These are phyloP conservation scores for Coniferiporia weirii DNA, from an alignment of 1,284 basidiomycete genomes.

Conservation along the genomic window DNA sequence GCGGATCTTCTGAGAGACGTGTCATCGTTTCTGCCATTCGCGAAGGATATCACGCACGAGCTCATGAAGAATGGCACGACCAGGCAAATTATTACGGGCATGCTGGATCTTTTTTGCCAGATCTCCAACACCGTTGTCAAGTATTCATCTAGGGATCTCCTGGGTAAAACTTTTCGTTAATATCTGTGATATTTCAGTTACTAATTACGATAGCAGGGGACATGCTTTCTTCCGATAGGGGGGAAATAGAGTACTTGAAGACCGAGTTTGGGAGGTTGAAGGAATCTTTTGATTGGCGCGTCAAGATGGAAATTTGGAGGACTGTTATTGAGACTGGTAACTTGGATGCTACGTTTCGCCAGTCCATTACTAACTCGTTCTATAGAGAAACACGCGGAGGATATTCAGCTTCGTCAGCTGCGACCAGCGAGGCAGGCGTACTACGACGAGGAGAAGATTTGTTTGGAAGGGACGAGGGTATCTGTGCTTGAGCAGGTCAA, in stretches of 20 bases:
- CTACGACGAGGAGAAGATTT: not conserved
- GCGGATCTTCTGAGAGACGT: not conserved
- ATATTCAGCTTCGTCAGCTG: not conserved
- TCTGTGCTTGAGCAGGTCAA: too few relatives aligned
- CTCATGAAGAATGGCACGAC: not conserved
- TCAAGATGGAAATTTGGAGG: not conserved
- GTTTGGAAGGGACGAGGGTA: too few relatives aligned
- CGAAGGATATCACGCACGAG: not conserved
- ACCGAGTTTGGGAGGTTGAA: not conserved
- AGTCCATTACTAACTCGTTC: not conserved
- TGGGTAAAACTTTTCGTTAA: not conserved
- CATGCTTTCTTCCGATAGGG: not conserved
- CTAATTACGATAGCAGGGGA: not conserved
- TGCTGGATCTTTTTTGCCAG: not conserved
- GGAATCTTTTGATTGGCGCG: not conserved
- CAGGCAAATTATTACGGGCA: not conserved
- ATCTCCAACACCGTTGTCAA: not conserved
- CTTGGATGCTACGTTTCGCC: not conserved
- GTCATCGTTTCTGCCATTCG: not conserved
- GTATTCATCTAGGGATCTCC: not conserved
- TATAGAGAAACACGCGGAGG: not conserved
- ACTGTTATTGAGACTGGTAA: not conserved
- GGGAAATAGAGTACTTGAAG: not conserved
- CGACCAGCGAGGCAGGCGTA: not conserved
- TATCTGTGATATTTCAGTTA: not conserved